These are phyloP conservation scores for Fragaria ananassa DNA, from an alignment of 306 rosid genomes.

Conservation along the genomic window DNA sequence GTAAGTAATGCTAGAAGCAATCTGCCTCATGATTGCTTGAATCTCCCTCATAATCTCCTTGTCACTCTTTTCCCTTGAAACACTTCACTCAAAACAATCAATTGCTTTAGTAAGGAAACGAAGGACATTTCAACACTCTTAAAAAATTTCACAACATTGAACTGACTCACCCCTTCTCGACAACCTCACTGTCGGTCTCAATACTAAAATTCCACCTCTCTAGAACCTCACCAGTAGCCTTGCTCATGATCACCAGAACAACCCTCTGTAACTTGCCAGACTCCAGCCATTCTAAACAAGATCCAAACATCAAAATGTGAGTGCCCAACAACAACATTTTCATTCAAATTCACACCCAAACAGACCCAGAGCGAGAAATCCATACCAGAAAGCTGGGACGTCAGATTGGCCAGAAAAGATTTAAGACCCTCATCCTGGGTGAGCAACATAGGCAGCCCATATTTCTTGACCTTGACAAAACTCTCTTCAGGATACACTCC, in stretches of 20 bases:
- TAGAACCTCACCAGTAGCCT: conserved; percentile 73
- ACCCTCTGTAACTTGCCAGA: conserved; percentile 95
- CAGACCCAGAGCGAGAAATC: not conserved
- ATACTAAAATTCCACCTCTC: conserved; percentile 99
- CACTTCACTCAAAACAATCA: conserved; percentile 30
- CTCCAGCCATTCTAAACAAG: conserved; percentile 86
- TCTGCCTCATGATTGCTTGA: conserved; percentile 97
- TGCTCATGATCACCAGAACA: conserved; percentile 82
- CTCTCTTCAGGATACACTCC: conserved; percentile 97
- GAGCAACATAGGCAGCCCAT: conserved; percentile 93
- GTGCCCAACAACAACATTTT: not conserved
- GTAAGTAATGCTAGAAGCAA: conserved; percentile 97
- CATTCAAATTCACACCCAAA: conserved; percentile 1
- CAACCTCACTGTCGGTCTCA: conserved; percentile 81
- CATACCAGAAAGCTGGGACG: conserved; percentile 82
- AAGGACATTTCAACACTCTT: not conserved
- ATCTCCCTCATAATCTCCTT: conserved; percentile 99
- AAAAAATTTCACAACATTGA: not conserved
- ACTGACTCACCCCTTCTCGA: conserved; percentile 64
- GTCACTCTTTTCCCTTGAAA: conserved; percentile 92
- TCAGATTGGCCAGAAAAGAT: conserved; percentile 65
- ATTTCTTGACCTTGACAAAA: conserved; percentile 86
- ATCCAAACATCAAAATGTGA: conserved; percentile 11
- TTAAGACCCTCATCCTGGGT: conserved; percentile 92
- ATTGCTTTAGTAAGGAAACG: not conserved